These are phyloP conservation scores for Aspergillus sp. DNA, from an alignment of 2,329 filamentous ascomycete species.

Conservation along the genomic window DNA sequence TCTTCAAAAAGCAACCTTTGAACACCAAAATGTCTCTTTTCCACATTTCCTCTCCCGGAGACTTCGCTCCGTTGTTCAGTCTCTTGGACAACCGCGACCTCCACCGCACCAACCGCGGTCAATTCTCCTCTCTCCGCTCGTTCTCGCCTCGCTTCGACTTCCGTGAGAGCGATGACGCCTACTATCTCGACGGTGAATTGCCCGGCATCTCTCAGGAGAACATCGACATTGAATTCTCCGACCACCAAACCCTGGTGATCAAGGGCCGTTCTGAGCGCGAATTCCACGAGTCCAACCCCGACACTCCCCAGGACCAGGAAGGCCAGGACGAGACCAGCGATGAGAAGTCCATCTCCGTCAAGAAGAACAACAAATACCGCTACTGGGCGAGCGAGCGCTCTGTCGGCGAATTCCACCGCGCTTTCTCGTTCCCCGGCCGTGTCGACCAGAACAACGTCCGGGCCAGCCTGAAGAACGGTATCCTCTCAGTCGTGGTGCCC, in stretches of 20 bases:
- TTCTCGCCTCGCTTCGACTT: constrained; percentile 44
- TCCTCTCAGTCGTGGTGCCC: constrained; percentile 52
- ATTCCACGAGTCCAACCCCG: constrained; percentile 32
- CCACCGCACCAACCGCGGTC: constrained; percentile 24
- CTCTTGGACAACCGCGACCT: constrained; percentile 40
- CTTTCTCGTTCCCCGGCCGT: constrained; percentile 52
- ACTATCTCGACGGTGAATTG: constrained; percentile 43
- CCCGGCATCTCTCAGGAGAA: constrained; percentile 43
- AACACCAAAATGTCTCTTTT: constrained; percentile 30
- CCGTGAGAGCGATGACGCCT: constrained; percentile 37
- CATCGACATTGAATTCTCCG: constrained; percentile 41
- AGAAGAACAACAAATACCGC: constrained; percentile 29
- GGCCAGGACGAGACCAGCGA: constrained; percentile 4
- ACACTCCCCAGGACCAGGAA: constrained; percentile 40
- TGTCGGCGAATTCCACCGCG: constrained; percentile 53
- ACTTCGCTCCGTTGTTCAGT: constrained; percentile 40
- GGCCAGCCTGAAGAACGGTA: constrained; percentile 55
- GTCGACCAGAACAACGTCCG: constrained; percentile 57
- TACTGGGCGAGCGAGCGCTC: constrained; percentile 57
- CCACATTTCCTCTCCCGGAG: constrained; percentile 23
- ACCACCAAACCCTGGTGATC: constrained; percentile 41
- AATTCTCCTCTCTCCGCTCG: constrained; percentile 13
- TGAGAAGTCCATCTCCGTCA: constrained; percentile 10
- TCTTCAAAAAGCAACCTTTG: constrained; percentile 1
- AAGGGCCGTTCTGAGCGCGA: constrained; percentile 37